These are phyloP conservation scores for Quercus dentata DNA, from an alignment of 306 rosid genomes.

Conservation along the genomic window DNA sequence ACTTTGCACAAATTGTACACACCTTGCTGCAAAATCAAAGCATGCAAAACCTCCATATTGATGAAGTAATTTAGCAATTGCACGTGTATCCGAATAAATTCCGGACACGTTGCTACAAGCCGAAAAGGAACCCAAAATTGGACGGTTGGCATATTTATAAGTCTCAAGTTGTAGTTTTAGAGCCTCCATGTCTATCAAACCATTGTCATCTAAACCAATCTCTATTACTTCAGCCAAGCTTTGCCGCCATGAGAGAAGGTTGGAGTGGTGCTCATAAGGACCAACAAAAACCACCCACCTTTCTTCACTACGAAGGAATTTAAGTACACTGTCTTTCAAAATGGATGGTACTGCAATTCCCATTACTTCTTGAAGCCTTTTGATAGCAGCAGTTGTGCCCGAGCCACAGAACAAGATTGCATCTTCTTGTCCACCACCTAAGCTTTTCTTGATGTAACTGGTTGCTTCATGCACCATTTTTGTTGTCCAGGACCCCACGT, in stretches of 20 bases:
- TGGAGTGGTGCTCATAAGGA: slow-evolving; percentile 82
- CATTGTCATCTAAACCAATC: slow-evolving; percentile 58
- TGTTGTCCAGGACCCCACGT: slow-evolving; percentile 72
- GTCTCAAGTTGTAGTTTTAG: slow-evolving; percentile 44
- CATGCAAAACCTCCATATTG: slow-evolving; percentile 59
- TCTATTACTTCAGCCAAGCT: slow-evolving; percentile 75
- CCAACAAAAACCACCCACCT: slow-evolving; percentile 86
- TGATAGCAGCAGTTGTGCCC: slow-evolving; percentile 75
- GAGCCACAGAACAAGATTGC: slow-evolving; percentile 69
- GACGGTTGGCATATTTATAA: slow-evolving; percentile 39
- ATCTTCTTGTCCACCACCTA: slow-evolving; percentile 60
- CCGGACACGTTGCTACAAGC: slow-evolving; percentile 90
- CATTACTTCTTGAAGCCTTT: slow-evolving; percentile 81
- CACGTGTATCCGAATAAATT: slow-evolving; percentile 55
- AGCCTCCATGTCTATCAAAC: slow-evolving; percentile 54
- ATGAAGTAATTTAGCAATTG: slow-evolving; percentile 67
- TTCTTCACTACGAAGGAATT: slow-evolving; percentile 32
- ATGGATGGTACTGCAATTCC: slow-evolving; percentile 62
- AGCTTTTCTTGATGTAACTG: slow-evolving; percentile 55
- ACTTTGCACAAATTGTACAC: neutral
- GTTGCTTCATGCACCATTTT: slow-evolving; percentile 53
- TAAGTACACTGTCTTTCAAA: slow-evolving; percentile 41
- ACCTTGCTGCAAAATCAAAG: slow-evolving; percentile 91
- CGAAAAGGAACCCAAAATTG: slow-evolving; percentile 80
- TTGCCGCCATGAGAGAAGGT: slow-evolving; percentile 80